Evolutionary conservation across 306 rosid species (phyloP), one percentile per base, ranked within the genome.

Genomic region (Adenanthera pavonina): DNA sequence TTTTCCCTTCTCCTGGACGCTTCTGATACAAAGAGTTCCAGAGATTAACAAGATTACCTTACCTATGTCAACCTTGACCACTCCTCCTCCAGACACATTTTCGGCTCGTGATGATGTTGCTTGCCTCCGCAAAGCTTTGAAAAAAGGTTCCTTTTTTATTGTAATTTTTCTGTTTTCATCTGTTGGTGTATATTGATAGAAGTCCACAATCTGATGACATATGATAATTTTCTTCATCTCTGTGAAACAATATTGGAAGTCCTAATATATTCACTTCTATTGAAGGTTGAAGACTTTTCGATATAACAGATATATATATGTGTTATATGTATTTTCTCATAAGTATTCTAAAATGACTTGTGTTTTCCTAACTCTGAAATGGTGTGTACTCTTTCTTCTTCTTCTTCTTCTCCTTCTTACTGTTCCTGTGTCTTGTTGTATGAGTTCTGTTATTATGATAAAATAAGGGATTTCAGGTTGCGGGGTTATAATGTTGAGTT

Each of bases 71-170:
- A 88, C 94, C 17, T 43, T 94, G 76, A 85, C 75, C 5, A 9
- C 88, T 8, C 92, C 94, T 16, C 97, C 94, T 13, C 94, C 94
- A 0, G 56, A 48, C 30, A 35, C 64, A 14, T 62, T 81, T 10
- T 77, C 93, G 1, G 89, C 91, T 30, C 88, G 96, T 0, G 94
- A 94, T 8, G 97, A 91, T 65, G 94, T 89, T 72, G 7, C 19
- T 9, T 83, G 76, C 64, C 86, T 92, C 2, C 81, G 86, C 82
- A 88, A 86, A 79, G 98, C 98, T 75, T 92, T 92, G 36, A 25
- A 59, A 79, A 91, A 92, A 85, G 97, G 97, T 91, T 75, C 2
- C 43, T 15, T 59, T 20, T 8, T 30, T n/a, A n/a, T n/a, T n/a
- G n/a, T n/a, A n/a, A n/a, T 41, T 8, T 53, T 11, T 1, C 13